These are phyloP conservation scores for Penicillium simplicissimum DNA, from an alignment of 495 filamentous ascomycete genomes.

Conservation along the genomic window DNA sequence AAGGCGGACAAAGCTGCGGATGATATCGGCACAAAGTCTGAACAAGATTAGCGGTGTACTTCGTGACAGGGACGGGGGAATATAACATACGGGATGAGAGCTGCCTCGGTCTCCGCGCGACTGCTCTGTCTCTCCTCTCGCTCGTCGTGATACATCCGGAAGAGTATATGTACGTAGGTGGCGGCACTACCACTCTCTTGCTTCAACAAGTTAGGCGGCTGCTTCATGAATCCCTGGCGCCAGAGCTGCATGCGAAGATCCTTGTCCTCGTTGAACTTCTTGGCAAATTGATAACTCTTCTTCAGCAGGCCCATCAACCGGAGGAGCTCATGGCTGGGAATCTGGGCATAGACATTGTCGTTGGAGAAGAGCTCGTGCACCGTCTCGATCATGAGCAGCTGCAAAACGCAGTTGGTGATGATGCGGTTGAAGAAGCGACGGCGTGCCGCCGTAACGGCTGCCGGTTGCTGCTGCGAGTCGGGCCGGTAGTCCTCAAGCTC, in stretches of 20 bases:
- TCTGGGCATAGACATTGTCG: slow-evolving; percentile 89
- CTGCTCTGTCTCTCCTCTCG: slow-evolving; percentile 76
- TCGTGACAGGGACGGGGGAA: not conserved
- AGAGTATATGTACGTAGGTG: slow-evolving; percentile 90
- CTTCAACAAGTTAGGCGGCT: slow-evolving; percentile 97
- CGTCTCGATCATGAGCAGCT: slow-evolving; percentile 98
- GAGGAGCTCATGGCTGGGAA: slow-evolving; percentile 83
- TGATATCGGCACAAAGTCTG: slow-evolving; percentile 86
- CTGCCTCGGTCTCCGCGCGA: slow-evolving; percentile 78
- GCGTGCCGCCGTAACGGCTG: slow-evolving; percentile 87
- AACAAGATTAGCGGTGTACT: slow-evolving; percentile 13
- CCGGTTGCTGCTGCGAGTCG: slow-evolving; percentile 73
- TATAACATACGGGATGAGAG: slow-evolving; percentile 77
- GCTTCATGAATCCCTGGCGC: slow-evolving; percentile 99
- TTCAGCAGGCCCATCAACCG: slow-evolving; percentile 92
- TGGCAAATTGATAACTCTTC: slow-evolving; percentile 92
- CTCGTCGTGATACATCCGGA: slow-evolving; percentile 95
- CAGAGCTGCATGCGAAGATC: slow-evolving; percentile 92
- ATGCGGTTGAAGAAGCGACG: slow-evolving; percentile 99
- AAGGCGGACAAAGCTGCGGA: slow-evolving; percentile 74
- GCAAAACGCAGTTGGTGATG: slow-evolving; percentile 97
- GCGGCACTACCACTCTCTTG: slow-evolving; percentile 91
- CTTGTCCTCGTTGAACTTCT: slow-evolving; percentile 95
- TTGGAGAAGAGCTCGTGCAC: slow-evolving; percentile 98
- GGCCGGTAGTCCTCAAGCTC: slow-evolving; percentile 90